Evolutionary conservation across 768 basidiomycete species (phyloP).

Genomic region (Kwoniella dendrophila): DNA sequence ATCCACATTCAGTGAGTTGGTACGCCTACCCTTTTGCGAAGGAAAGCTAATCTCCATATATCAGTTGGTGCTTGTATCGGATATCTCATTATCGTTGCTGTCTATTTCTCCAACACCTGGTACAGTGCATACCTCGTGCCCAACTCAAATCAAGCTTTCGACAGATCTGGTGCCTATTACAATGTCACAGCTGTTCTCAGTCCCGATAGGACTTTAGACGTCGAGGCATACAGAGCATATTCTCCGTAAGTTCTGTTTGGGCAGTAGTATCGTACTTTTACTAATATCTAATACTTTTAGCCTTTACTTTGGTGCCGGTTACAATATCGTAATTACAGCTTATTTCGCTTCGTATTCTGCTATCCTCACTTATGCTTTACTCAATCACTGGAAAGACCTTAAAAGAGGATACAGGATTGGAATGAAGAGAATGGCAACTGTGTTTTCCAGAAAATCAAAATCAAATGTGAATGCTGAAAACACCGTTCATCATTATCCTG

Average conservation of each 20-base stretch:
- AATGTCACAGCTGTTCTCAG: conserved; percentile 59
- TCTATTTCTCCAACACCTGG: conserved; percentile 32
- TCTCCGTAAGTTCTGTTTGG: conserved; percentile 10
- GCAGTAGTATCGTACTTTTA: not conserved
- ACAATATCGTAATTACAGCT: conserved; percentile 7
- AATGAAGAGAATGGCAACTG: not conserved
- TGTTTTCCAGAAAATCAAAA: not conserved
- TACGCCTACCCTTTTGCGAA: not conserved
- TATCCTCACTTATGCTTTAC: conserved; percentile 7
- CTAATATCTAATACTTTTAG: not conserved
- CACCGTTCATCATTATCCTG: not conserved
- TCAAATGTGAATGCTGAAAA: too few species aligned
- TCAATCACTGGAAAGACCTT: conserved; percentile 13
- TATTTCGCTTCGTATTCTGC: conserved; percentile 18
- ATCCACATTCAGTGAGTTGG: conserved; percentile 8
- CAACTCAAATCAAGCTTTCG: conserved; percentile 55
- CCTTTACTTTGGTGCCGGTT: conserved; percentile 17
- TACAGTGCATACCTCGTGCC: conserved; percentile 52
- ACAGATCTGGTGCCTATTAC: conserved; percentile 61
- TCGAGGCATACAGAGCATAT: conserved; percentile 59
- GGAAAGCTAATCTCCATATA: not conserved
- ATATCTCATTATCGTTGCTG: not conserved
- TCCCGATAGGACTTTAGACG: conserved; percentile 58
- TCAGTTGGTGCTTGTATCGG: conserved; percentile 10
- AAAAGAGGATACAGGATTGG: conserved; percentile 9